phyloP scores from a whole-genome alignment of 176 grass and related monocot genomes.

The Musa itinerans region DNA sequence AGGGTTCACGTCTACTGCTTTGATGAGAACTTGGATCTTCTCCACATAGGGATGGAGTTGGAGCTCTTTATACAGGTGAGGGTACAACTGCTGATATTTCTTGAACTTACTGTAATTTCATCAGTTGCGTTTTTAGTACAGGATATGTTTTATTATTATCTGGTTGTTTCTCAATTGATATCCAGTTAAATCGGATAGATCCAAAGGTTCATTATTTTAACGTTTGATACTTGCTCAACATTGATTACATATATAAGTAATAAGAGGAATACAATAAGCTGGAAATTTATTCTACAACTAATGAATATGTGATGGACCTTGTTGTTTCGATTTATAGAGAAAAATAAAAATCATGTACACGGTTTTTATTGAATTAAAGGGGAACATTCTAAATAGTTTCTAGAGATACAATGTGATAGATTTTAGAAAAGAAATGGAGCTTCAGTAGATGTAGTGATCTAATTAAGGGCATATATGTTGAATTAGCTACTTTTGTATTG shows the following conservation, averaged over 20 bases:
- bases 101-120: neutral
- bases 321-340: neutral
- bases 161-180: too few species aligned
- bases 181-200: too few species aligned
- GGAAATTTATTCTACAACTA: neutral
- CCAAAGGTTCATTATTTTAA: too few species aligned
- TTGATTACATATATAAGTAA: too few species aligned
- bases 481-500: too few species aligned
- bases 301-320: neutral
- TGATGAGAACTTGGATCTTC: conserved; percentile 65
- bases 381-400: neutral
- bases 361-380: neutral
- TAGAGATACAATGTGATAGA: neutral
- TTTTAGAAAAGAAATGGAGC: neutral
- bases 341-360: too few species aligned
- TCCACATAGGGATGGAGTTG: conserved; percentile 71
- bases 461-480: neutral
- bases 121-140: neutral
- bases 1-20: conserved; percentile 94
- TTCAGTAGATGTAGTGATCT: neutral
- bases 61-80: conserved; percentile 90
- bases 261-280: neutral
- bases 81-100: conserved; percentile 4
- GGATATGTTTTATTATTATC: too few species aligned
- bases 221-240: too few species aligned